Evolutionary conservation across 805 yeast genomes (phyloP).

Genomic region (Ogataea minuta): DNA sequence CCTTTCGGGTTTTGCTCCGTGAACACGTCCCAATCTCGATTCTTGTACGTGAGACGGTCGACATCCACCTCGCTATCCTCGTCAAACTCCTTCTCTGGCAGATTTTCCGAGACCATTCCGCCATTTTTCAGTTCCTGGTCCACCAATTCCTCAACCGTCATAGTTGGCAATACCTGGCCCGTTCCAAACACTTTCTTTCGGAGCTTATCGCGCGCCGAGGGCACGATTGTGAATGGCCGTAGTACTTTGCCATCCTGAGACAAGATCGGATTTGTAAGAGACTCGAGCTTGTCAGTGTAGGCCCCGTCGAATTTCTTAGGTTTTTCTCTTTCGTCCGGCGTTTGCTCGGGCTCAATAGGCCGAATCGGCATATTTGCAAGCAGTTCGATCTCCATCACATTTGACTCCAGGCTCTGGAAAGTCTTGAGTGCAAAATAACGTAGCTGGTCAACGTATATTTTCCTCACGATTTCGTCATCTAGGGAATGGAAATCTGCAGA

Average conservation of each 20-base stretch:
- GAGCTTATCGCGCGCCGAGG: constrained; percentile 51
- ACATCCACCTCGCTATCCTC: constrained; percentile 61
- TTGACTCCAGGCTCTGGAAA: constrained; percentile 54
- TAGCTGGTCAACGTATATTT: constrained; percentile 54
- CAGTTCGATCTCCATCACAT: constrained; percentile 65
- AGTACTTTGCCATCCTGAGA: constrained; percentile 75
- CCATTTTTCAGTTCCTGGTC: constrained; percentile 85
- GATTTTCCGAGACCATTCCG: constrained; percentile 58
- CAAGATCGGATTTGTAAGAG: constrained; percentile 48
- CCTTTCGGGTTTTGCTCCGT: constrained; percentile 84
- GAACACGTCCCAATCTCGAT: constrained; percentile 92
- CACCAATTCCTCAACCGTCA: constrained; percentile 89
- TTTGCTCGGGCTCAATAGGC: constrained; percentile 8
- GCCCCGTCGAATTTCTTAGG: constrained; percentile 36
- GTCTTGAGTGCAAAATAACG: constrained; percentile 50
- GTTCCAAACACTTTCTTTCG: constrained; percentile 76
- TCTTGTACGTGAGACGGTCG: constrained; percentile 69
- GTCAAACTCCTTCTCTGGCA: constrained; percentile 45
- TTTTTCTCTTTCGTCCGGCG: constrained; percentile 14
- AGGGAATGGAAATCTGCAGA: constrained; percentile 35
- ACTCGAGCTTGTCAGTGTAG: constrained; percentile 65
- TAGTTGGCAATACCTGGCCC: constrained; percentile 89
- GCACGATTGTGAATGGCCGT: constrained; percentile 77
- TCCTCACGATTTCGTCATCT: constrained; percentile 66
- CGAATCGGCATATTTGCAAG: constrained; percentile 45